phyloP scores from a whole-genome alignment of 805 yeast genomes.

The Candida coquimbonensis region DNA sequence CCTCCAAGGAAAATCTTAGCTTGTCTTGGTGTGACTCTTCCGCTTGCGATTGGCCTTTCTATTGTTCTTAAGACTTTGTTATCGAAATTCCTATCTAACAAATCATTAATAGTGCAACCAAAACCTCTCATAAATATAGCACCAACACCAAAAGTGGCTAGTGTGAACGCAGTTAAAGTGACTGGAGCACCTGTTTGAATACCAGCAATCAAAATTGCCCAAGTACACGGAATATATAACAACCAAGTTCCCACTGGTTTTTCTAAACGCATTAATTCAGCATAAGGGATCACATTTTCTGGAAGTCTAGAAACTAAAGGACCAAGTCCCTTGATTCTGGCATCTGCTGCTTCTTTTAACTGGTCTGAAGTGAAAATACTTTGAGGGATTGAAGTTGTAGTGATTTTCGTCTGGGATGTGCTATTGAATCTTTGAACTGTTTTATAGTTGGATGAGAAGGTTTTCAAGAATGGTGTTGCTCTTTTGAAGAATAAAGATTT shows the following conservation, averaged over 20 bases:
- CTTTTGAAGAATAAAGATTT: too few relatives aligned
- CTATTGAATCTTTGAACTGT: background rate
- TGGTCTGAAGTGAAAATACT: slow-evolving; percentile 12
- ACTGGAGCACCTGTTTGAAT: slow-evolving; percentile 65
- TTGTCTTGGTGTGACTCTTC: slow-evolving; percentile 62
- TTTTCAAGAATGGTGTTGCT: too few relatives aligned
- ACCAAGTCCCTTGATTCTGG: slow-evolving; percentile 34
- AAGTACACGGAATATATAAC: slow-evolving; percentile 75
- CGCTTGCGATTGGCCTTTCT: slow-evolving; percentile 89
- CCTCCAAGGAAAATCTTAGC: slow-evolving; percentile 67
- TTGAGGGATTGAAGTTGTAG: background rate
- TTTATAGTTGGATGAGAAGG: too few relatives aligned
- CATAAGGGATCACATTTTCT: slow-evolving; percentile 73
- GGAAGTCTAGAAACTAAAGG: slow-evolving; percentile 61
- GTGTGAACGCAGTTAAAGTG: slow-evolving; percentile 49
- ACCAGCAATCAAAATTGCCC: slow-evolving; percentile 93
- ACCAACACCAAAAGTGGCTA: slow-evolving; percentile 74
- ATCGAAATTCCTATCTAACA: slow-evolving; percentile 78
- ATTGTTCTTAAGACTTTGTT: slow-evolving; percentile 80
- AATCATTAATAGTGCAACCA: slow-evolving; percentile 93
- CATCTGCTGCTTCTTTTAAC: slow-evolving; percentile 31
- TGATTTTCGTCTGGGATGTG: background rate
- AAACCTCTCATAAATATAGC: slow-evolving; percentile 93
- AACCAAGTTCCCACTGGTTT: slow-evolving; percentile 95
- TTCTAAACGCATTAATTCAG: slow-evolving; percentile 85